Percentiles rank a stretch among this genome's conserved stretches.
These are phyloP conservation scores for Spiraea crenata DNA, from an alignment of 331 rosid genomes.

Conservation along the genomic window DNA sequence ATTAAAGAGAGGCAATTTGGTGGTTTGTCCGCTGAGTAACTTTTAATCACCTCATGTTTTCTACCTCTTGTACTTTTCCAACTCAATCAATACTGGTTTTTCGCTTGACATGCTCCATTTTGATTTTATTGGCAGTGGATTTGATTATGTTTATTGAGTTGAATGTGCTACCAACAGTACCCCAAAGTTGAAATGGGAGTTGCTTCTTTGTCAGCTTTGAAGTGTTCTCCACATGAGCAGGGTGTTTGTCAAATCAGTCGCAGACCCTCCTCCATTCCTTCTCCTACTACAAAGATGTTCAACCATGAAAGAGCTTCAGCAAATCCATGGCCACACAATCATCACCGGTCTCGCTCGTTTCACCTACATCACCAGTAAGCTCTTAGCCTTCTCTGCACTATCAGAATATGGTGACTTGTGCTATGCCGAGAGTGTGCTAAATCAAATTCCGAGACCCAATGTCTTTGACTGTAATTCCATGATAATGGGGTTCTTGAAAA, in stretches of 20 bases:
- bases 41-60: too few relatives aligned
- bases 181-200: too few relatives aligned
- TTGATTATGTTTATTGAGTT: too few relatives aligned
- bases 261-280: conserved; percentile 16
- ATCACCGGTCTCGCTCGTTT: conserved; percentile 28
- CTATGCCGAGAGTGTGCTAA: conserved; percentile 14
- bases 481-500: conserved; percentile 18
- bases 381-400: conserved; percentile 21
- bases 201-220: background rate
- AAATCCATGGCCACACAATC: conserved; percentile 28
- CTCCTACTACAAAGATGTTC: conserved; percentile 26
- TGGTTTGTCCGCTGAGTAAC: too few relatives aligned
- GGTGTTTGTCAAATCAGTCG: background rate
- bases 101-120: too few relatives aligned
- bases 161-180: too few relatives aligned
- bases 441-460: conserved; percentile 14
- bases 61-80: too few relatives aligned
- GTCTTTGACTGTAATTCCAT: conserved; percentile 27
- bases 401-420: conserved; percentile 8
- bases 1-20: too few relatives aligned
- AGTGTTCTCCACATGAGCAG: conserved; percentile 12
- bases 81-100: too few relatives aligned
- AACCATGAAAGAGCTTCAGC: conserved; percentile 18
- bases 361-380: conserved; percentile 26
- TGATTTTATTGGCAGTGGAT: too few relatives aligned